phyloP scores from a whole-genome alignment of 169 alveolate genomes.

The Amoebophrya sp. region DNA sequence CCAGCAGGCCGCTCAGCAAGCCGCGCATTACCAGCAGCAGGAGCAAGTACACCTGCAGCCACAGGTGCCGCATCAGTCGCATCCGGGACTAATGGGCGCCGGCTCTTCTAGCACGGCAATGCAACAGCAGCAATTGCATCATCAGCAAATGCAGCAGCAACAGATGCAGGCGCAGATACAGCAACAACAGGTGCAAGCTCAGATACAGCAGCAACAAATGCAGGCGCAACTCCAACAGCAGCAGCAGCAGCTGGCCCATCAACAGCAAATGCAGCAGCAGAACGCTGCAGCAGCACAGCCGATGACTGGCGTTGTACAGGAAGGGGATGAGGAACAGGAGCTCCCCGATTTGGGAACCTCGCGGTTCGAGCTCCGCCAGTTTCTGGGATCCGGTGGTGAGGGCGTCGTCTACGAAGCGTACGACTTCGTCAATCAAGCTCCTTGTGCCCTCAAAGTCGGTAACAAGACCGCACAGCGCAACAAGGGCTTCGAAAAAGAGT shows the following conservation, averaged over 20 bases:
- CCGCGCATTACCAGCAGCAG: too few species aligned
- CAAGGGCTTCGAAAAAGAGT: slow-evolving; percentile 21
- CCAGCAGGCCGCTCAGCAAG: too few species aligned
- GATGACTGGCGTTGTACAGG: neutral
- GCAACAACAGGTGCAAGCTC: too few species aligned
- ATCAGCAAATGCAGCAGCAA: neutral
- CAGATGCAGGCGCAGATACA: too few species aligned
- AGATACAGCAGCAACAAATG: neutral
- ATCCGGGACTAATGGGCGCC: neutral
- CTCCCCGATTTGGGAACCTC: neutral
- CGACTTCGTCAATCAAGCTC: neutral
- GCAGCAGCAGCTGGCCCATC: neutral
- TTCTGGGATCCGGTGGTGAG: slow-evolving; percentile 17
- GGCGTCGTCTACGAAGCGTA: slow-evolving; percentile 1
- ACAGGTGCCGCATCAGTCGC: too few species aligned
- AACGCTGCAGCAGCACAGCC: neutral
- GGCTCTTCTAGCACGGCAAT: neutral
- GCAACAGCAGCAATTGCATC: neutral
- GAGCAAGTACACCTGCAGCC: too few species aligned
- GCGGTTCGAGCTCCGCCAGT: neutral
- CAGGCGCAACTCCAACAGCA: neutral
- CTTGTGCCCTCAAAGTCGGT: neutral
- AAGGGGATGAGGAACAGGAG: neutral
- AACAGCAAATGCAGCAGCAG: neutral
- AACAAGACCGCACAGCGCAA: neutral